Base-by-base conservation (phyloP, 1,284 basidiomycete genomes). In the Puccinia triticina region DNA sequence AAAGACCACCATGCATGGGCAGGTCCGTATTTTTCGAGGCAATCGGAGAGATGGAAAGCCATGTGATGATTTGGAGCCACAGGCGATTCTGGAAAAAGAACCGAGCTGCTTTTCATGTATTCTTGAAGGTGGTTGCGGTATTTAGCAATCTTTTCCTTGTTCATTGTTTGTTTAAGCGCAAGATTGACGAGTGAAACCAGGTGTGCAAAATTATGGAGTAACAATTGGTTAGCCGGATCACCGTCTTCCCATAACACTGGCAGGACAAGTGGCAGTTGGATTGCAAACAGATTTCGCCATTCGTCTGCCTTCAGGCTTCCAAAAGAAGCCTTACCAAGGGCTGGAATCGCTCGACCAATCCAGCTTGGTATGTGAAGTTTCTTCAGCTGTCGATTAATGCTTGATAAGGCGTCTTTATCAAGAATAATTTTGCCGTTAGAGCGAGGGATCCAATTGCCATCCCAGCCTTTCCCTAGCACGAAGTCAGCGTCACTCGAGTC, bases 141-240 rank as follows among this genome's bases (percentile, higher is more conserved):
- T 4, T 61, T 59, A 5, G 18, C 11, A 10, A 80, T 48, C 10
- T 16, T 11, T 40, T 57, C 0, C 23, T 5, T 32, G 14, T 53
- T 37, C 14, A 61, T 59, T 5, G 34, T 29, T 21, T 50, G 48
- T 21, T 73, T 72, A 4, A 80, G 69, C 2, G 67, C 67, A 26
- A 72, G 11, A 29, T 55, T 80, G 21, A 80, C 78, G 7, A 72
- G 29, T 2, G 78, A 72, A 12, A 73, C 67, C n/a, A 80, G 26
- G 18, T 80, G 78, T n/a, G 53, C 32, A 75, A 82, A 75, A 32
- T 82, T 82, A n/a, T 76, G 59, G 0, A 82, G 46, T 11, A 82
- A 57, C 0, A 69, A 81, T 10, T 29, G n/a, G 14, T 46, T 48
- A 1, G 14, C 50, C 5, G 50, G 78, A 64, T 43, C 12, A 4